Conservation (phyloP, 2,329 filamentous ascomycete genomes). For the Pseudocercospora ulei region DNA sequence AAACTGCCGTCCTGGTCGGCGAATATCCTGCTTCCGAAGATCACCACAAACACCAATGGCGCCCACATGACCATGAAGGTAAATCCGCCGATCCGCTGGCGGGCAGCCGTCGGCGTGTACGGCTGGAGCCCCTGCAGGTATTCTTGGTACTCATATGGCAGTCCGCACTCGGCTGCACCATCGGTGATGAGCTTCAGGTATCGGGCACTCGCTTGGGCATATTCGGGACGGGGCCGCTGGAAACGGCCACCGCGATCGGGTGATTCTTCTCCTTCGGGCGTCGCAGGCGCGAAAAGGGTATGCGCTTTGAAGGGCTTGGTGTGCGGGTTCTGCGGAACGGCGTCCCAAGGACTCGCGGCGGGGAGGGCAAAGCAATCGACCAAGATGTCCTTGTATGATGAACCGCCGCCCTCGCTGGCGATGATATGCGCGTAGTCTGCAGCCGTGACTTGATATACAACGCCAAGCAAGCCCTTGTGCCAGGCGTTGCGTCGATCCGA, state of each 20-base stretch:
- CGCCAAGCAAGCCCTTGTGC: conserved; percentile 76
- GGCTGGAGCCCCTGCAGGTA: conserved; percentile 61
- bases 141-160: conserved; percentile 66
- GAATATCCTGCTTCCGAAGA: conserved; percentile 45
- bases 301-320: conserved; percentile 66
- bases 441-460: conserved; percentile 87
- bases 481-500: conserved; percentile 45
- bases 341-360: conserved; percentile 41
- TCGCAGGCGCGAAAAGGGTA: conserved; percentile 63
- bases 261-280: conserved; percentile 27
- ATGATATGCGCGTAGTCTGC: conserved; percentile 78
- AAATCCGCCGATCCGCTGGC: conserved; percentile 56
- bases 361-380: conserved; percentile 67
- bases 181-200: conserved; percentile 72
- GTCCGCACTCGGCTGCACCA: conserved; percentile 67
- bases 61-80: conserved; percentile 54
- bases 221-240: conserved; percentile 55
- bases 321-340: conserved; percentile 55
- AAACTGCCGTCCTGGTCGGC: conserved; percentile 57
- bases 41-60: conserved; percentile 49
- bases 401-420: conserved; percentile 77
- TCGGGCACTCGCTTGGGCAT: conserved; percentile 72
- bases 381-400: conserved; percentile 72
- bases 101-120: conserved; percentile 58
- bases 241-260: conserved; percentile 38